Conservation (phyloP, 129 eudicot species). For the carrot (Daucus carota) region DNA sequence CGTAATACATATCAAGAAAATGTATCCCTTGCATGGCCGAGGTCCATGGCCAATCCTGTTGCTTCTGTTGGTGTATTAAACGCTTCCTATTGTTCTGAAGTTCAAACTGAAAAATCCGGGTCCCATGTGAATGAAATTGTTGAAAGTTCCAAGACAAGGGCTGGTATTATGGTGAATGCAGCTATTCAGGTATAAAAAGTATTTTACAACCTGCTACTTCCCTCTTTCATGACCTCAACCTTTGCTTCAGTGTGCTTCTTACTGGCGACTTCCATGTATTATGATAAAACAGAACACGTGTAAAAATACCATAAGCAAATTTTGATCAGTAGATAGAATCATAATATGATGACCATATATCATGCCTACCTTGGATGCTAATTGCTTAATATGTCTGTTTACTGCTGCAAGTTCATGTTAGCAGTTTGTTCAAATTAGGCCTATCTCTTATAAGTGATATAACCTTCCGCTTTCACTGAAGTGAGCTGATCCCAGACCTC, state of each 20-base stretch:
- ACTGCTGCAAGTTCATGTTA: neutral
- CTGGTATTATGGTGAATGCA: conserved; percentile 44
- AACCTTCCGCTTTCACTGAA: neutral
- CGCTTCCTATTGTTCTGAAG: conserved; percentile 7
- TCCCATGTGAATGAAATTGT: conserved; percentile 42
- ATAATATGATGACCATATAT: neutral
- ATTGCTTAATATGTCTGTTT: neutral
- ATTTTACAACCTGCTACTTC: neutral
- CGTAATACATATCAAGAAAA: conserved; percentile 34
- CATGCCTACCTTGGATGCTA: neutral
- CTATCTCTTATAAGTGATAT: neutral
- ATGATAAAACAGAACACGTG: neutral
- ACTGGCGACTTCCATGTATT: neutral
- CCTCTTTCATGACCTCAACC: neutral
- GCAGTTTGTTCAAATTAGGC: neutral
- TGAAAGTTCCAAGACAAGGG: conserved; percentile 39
- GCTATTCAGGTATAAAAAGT: conserved; percentile 39
- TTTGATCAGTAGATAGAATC: neutral
- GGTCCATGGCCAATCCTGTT: conserved; percentile 22
- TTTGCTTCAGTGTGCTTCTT: too few relatives aligned
- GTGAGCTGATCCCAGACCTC: neutral
- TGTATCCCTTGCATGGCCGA: conserved; percentile 28
- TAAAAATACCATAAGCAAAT: neutral
- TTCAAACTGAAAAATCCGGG: conserved; percentile 30
- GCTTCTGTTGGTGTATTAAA: conserved; percentile 20